Base-by-base conservation (phyloP, 805 yeast species). In the Maudiozyma turicensis region DNA sequence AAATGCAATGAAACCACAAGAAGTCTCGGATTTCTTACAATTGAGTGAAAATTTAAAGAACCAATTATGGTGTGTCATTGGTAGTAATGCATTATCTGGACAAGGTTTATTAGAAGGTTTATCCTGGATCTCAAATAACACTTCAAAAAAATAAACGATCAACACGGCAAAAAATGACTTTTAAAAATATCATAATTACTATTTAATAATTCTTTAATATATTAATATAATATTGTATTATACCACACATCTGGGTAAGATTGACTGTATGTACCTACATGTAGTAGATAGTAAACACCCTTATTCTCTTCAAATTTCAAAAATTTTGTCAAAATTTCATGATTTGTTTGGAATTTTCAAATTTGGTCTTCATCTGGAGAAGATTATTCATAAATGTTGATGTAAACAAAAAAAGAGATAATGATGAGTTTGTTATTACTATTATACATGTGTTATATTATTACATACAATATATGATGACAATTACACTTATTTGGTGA, bases 21-120 rank as follows among this genome's bases (percentile, higher is more conserved):
- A 89, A 60, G 72, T 89, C 53, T 85, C 89, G 49, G 86, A 85
- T 57, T 72, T 73, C 54, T 76, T 89, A 52, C 80, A 83, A 50
- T 73, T 90, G 66, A 70, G 59, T n/a, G 72, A 75, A 48, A 65
- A 76, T 46, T 65, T 79, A 49, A 75, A 80, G 58, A 75, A 81
- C 50, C 91, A 89, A 63, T 73, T 83, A 48, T 90, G 95, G 95
- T 84, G 93, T 46, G 95, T 90, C 37, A 86, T 90, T 52, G 96
- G 96, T 26, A 83, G 95, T 30, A 82, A 88, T 57, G 96, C 95
- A 33, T 78, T 82, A 54, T 84, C 88, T 50, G 96, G 96, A 30
- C 89, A 88, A 50, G 97, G 96, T 14, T 73, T 89, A 52, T 81
- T 82, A 42, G 96, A 89, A 66, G 90, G 95, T 7, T 72, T 88